These are phyloP conservation scores for Chamaenerion angustifolium DNA, from an alignment of 345 rosid species.

Conservation along the genomic window DNA sequence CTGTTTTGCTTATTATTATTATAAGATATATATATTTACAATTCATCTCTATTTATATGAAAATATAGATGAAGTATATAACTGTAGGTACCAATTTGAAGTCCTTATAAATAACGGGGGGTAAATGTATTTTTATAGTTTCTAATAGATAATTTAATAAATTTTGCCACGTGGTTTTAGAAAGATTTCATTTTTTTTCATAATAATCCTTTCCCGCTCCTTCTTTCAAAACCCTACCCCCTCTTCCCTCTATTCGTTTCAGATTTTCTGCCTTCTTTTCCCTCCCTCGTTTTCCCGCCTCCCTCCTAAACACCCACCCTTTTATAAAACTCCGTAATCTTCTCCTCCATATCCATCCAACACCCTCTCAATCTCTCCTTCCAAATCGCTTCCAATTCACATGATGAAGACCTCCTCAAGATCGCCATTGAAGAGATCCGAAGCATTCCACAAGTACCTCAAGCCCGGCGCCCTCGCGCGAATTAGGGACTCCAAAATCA, in stretches of 20 bases:
- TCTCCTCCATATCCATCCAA: neutral
- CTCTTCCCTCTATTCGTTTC: neutral
- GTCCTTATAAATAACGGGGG: no score
- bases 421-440: constrained; percentile 10
- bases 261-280: constrained; percentile 1
- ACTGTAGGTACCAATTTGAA: no score
- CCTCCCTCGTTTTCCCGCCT: constrained; percentile 7
- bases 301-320: neutral
- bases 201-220: neutral
- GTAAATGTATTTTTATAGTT: no score
- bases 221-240: constrained; percentile 2
- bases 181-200: neutral
- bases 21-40: no score
- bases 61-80: no score
- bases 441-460: constrained; percentile 27
- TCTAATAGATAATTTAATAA: no score
- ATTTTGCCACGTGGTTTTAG: no score
- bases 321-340: neutral
- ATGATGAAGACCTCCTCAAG: neutral
- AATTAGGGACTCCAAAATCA: constrained; percentile 41
- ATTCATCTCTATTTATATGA: no score
- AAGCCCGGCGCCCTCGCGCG: constrained; percentile 52
- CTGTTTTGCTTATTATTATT: no score
- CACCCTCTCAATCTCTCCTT: neutral
- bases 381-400: neutral